A percentile compares a stretch with the other conserved stretches of the same genome.
Evolutionary conservation across 2,329 filamentous ascomycete genomes (phyloP).

Genomic region (Sporothrix inflata): DNA sequence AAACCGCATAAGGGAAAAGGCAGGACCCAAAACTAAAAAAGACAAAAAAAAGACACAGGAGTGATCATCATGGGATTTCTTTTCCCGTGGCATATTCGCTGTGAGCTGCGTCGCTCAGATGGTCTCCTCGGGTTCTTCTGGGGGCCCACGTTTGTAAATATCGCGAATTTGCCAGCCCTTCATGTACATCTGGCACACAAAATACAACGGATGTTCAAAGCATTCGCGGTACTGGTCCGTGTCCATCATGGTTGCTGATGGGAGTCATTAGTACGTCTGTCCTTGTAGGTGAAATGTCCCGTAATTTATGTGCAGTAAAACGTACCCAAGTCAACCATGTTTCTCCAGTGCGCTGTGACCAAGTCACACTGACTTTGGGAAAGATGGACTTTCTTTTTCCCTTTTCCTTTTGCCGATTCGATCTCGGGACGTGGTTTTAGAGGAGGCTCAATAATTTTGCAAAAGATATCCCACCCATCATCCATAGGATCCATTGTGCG

Average conservation of each 20-base stretch:
- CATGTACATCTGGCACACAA: slow-evolving; percentile 53
- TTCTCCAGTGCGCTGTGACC: slow-evolving; percentile 39
- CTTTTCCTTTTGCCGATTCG: slow-evolving; percentile 38
- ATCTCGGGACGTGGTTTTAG: slow-evolving; percentile 28
- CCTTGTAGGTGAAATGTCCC: too few species aligned
- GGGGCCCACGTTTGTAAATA: slow-evolving; percentile 20
- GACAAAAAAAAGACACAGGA: background rate
- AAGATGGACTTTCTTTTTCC: slow-evolving; percentile 35
- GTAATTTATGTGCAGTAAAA: background rate
- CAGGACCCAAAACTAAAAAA: too few species aligned
- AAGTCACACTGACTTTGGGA: slow-evolving; percentile 41
- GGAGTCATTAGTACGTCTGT: background rate
- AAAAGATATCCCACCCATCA: slow-evolving; percentile 38
- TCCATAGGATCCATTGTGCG: slow-evolving; percentile 43
- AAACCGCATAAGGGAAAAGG: too few species aligned
- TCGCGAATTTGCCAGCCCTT: slow-evolving; percentile 42
- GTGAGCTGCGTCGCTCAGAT: background rate
- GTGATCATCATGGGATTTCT: background rate
- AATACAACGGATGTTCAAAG: slow-evolving; percentile 49
- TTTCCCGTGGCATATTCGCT: background rate
- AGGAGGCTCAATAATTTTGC: slow-evolving; percentile 29
- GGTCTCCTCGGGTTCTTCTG: background rate
- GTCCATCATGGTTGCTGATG: slow-evolving; percentile 16
- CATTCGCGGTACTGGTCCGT: slow-evolving; percentile 19
- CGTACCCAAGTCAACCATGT: slow-evolving; percentile 36